Base-by-base conservation (phyloP, 176 grass and related monocot species). In the Tuctoria greenei region DNA sequence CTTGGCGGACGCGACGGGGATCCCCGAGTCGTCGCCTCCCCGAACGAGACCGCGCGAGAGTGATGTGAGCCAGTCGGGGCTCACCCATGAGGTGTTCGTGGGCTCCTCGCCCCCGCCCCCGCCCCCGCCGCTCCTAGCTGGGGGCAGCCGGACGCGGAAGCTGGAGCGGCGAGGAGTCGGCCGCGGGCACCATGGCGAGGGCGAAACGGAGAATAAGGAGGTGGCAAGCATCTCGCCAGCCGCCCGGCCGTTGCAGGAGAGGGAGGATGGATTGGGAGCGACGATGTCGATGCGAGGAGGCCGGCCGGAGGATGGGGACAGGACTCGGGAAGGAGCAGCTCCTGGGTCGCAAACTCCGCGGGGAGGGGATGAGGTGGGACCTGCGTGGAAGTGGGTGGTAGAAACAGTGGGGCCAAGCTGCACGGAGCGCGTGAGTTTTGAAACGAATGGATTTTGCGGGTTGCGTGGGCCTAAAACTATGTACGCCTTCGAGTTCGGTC, bases 31-130 rank as follows among this genome's bases (percentile, higher is more conserved):
- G 82, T 94, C 90, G 46, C 61, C 40, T 40, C 66, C 61, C 58
- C 81, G 64, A 15, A 56, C 57, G 62, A 79, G 31, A 45, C 81
- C 72, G 35, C 91, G 84, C 4, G 82, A 80, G 2, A 95, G 79
- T 3, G 89, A 79, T 2, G 95, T 98, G 13, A 98, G 85, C 95
- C 91, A 94, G 83, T 95, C 91, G 0, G 95, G 95, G 43, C 95
- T 99, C 49, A 80, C 89, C 95, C 95, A 99, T 26, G 91, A 75
- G 27, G 86, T 79, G 38, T 70, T 79, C 25, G 82, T 57, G 23
- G 64, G 39, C 58, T 81, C 59, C 0, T 81, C 72, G 38, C 59
- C 58, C 27, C 78, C 81, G 2, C 56, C 63, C 0, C 58, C 64
- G 17, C 76, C 31, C 31, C 31, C 58, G 35, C 57, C 25, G 63